phyloP scores from a whole-genome alignment of 805 yeast species.

The Wickerhamiella azymoides region DNA sequence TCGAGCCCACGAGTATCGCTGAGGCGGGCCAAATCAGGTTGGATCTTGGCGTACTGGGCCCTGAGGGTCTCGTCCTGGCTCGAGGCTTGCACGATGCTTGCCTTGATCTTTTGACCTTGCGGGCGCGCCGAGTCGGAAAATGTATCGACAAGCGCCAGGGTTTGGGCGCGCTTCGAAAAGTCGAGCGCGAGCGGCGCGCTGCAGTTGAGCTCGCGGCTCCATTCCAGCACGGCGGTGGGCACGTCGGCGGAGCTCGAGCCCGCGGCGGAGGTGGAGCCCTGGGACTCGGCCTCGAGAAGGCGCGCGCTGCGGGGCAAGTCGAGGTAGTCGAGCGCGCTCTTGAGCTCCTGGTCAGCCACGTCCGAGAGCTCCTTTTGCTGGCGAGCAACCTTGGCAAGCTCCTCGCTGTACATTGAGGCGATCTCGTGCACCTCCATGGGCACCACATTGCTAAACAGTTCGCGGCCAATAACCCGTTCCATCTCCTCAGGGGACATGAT shows the following conservation, averaged over 20 bases:
- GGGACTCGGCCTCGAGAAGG: constrained; percentile 18
- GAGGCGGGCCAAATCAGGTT: constrained; percentile 33
- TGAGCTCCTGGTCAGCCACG: constrained; percentile 63
- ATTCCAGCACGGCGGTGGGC: constrained; percentile 30
- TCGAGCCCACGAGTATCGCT: constrained; percentile 29
- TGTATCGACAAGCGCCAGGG: constrained; percentile 21
- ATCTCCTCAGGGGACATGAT: constrained; percentile 31
- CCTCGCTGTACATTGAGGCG: constrained; percentile 78
- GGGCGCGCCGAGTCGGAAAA: constrained; percentile 2
- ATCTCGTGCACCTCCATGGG: constrained; percentile 82
- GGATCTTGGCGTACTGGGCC: constrained; percentile 33
- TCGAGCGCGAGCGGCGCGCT: constrained; percentile 9
- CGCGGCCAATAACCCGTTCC: constrained; percentile 36
- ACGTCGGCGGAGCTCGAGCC: constrained; percentile 24
- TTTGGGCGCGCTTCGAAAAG: constrained; percentile 18
- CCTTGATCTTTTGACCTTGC: constrained; percentile 21
- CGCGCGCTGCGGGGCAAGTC: constrained; percentile 55
- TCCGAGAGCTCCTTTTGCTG: constrained; percentile 60
- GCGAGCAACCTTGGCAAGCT: constrained; percentile 64
- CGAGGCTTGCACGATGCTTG: constrained; percentile 27
- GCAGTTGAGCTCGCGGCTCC: constrained; percentile 26
- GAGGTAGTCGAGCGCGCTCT: constrained; percentile 67
- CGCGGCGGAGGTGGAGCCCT: no score
- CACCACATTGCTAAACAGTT: constrained; percentile 62
- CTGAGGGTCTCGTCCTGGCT: constrained; percentile 42